These are phyloP conservation scores for Claviceps sp. DNA, from an alignment of 2,329 filamentous ascomycete genomes.

Conservation along the genomic window DNA sequence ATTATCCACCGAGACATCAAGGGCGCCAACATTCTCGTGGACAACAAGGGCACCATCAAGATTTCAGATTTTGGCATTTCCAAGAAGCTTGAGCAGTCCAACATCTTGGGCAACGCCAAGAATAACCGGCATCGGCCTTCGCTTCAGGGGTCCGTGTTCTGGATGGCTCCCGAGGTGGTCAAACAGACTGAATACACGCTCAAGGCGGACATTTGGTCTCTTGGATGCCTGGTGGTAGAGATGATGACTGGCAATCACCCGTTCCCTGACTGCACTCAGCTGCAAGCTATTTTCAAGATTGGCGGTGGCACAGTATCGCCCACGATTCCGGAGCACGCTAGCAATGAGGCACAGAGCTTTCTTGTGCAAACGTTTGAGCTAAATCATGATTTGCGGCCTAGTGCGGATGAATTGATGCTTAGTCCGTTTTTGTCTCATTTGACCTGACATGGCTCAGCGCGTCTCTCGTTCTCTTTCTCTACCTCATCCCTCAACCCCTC, in stretches of 20 bases:
- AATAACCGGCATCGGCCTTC: slow-evolving; percentile 62
- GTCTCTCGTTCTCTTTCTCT: no score
- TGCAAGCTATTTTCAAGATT: slow-evolving; percentile 98
- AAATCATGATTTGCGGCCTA: slow-evolving; percentile 83
- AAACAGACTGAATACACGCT: slow-evolving; percentile 96
- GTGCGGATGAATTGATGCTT: slow-evolving; percentile 76
- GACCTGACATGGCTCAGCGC: slow-evolving; percentile 20
- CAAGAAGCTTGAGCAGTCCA: slow-evolving; percentile 90
- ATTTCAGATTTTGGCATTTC: slow-evolving; percentile 99
- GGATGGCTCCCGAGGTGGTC: slow-evolving; percentile 99
- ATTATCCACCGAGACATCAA: slow-evolving; percentile 99
- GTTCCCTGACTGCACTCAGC: slow-evolving; percentile 90
- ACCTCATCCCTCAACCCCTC: background rate
- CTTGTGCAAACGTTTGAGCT: slow-evolving; percentile 86
- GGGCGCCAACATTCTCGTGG: slow-evolving; percentile 94
- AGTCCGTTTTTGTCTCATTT: slow-evolving; percentile 71
- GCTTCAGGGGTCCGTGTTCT: slow-evolving; percentile 93
- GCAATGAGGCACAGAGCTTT: slow-evolving; percentile 72
- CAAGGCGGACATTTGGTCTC: slow-evolving; percentile 97
- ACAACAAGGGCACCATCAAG: slow-evolving; percentile 98
- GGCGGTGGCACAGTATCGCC: slow-evolving; percentile 77
- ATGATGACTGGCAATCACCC: slow-evolving; percentile 98
- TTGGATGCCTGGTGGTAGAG: slow-evolving; percentile 92
- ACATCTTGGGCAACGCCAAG: slow-evolving; percentile 57
- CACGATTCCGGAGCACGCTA: slow-evolving; percentile 76